phyloP scores from a whole-genome alignment of 2,329 filamentous ascomycete genomes.

The Alternaria gaisen region DNA sequence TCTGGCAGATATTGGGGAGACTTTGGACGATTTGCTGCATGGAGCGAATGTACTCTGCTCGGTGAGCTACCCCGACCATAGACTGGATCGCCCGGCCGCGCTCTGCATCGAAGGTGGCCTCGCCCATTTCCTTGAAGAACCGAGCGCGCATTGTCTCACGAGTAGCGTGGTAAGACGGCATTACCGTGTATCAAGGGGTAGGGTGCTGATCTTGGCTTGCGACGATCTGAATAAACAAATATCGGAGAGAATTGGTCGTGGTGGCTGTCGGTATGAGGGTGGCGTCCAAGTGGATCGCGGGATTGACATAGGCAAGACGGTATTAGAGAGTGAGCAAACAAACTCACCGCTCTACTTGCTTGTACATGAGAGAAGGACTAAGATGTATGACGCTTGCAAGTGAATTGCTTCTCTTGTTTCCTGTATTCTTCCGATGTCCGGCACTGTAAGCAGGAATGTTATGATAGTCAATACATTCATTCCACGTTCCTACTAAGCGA shows the following conservation, averaged over 20 bases:
- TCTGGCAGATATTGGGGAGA: too few species aligned
- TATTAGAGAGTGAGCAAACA: background rate
- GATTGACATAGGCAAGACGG: background rate
- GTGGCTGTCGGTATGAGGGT: background rate
- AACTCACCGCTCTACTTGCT: background rate
- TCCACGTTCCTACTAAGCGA: background rate
- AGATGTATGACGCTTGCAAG: background rate
- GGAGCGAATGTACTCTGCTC: too few species aligned
- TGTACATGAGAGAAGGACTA: background rate
- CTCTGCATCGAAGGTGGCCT: background rate
- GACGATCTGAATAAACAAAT: background rate
- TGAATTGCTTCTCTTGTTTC: background rate
- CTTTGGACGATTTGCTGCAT: too few species aligned
- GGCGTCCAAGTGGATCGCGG: background rate
- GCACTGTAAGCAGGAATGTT: background rate
- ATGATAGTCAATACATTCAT: background rate
- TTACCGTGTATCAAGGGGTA: background rate
- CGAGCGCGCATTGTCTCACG: background rate
- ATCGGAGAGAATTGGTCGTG: background rate
- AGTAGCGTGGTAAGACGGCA: background rate
- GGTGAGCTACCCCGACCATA: too few species aligned
- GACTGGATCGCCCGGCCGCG: background rate
- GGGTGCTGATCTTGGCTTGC: background rate
- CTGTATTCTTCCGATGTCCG: background rate
- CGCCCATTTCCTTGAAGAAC: background rate